These are phyloP conservation scores for Wickerhamia fluorescens DNA, from an alignment of 805 yeast species.

Conservation along the genomic window DNA sequence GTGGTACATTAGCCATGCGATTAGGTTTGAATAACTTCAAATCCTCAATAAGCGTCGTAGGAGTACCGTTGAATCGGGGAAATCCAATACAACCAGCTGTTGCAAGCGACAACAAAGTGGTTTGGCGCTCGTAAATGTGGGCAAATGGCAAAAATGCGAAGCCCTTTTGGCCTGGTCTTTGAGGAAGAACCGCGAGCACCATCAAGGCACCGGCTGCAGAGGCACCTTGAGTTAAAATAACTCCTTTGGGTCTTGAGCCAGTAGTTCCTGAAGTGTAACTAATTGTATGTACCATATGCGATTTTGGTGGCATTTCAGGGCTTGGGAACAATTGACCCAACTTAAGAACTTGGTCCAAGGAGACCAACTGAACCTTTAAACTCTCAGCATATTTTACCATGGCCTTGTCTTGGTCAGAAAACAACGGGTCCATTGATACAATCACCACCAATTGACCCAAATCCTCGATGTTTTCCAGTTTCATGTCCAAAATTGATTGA, in stretches of 20 bases:
- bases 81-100: conserved; percentile 21
- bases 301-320: conserved; percentile 9
- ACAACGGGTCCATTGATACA: conserved; percentile 48
- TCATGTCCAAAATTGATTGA: conserved; percentile 38
- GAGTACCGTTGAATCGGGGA: conserved; percentile 16
- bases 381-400: conserved; percentile 36
- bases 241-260: conserved; percentile 21
- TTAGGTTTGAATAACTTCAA: conserved; percentile 17
- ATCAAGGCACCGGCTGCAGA: conserved; percentile 14
- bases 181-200: conserved; percentile 7
- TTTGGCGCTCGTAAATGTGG: conserved; percentile 29
- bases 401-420: conserved; percentile 41
- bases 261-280: conserved; percentile 24
- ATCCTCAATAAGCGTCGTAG: conserved; percentile 18
- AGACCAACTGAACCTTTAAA: conserved; percentile 12
- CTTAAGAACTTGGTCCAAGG: conserved; percentile 14
- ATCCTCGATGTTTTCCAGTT: conserved; percentile 22
- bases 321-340: conserved; percentile 17
- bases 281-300: conserved; percentile 16
- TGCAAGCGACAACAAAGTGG: conserved; percentile 13
- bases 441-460: conserved; percentile 42
- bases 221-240: conserved; percentile 13
- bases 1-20: conserved; percentile 19
- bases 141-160: conserved; percentile 30
- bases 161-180: conserved; percentile 3